Conservation (phyloP, 2,329 filamentous ascomycete species). For the Aphanocladium album region DNA sequence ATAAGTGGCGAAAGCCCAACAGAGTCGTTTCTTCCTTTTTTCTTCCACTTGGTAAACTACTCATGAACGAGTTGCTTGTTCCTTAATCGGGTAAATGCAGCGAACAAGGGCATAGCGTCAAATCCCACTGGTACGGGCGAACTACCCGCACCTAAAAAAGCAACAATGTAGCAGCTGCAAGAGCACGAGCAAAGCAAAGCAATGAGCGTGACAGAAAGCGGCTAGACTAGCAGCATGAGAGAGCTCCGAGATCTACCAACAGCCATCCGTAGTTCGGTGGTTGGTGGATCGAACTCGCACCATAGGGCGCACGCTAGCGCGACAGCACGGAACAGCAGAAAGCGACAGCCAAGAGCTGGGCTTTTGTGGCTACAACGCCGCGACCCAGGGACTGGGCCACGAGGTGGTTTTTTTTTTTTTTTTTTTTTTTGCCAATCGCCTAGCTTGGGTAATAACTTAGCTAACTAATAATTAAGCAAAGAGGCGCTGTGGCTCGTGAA, state of each 20-base stretch:
- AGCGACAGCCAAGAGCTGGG: too few relatives aligned
- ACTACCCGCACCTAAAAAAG: background rate
- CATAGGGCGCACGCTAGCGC: background rate
- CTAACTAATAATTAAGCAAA: too few relatives aligned
- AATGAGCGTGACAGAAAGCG: background rate
- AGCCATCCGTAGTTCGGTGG: background rate
- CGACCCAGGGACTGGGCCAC: too few relatives aligned
- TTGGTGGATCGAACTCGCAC: constrained; percentile 6
- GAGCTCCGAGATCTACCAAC: background rate
- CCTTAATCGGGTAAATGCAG: background rate
- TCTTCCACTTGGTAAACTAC: background rate
- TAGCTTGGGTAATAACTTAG: too few relatives aligned
- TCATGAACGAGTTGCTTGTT: background rate
- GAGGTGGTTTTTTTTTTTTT: too few relatives aligned
- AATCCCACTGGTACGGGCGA: background rate
- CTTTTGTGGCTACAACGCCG: too few relatives aligned
- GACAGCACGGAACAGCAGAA: too few relatives aligned
- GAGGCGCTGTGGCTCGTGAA: too few relatives aligned
- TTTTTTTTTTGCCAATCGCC: too few relatives aligned
- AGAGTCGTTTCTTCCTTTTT: background rate
- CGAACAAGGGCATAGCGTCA: background rate
- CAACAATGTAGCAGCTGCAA: background rate
- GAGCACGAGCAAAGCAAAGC: background rate
- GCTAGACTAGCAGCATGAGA: background rate
- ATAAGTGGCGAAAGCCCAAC: background rate